A percentile compares a stretch with the other conserved stretches of the same genome.
Evolutionary conservation across 2,329 filamentous ascomycete species (phyloP).

Genomic region (Ceratocystiopsis brevicomis): DNA sequence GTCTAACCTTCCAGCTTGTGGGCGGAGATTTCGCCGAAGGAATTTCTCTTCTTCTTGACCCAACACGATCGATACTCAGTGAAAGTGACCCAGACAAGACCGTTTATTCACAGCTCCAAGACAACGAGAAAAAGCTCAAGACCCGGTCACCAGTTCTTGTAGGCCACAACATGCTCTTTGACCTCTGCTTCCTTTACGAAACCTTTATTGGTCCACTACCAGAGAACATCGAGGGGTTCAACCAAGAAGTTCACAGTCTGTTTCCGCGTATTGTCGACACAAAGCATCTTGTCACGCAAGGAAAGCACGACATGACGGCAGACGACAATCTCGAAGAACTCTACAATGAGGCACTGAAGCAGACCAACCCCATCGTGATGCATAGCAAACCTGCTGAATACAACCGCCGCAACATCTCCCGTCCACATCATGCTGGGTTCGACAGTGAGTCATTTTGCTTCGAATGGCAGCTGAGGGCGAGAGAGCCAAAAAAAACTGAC

Average conservation of each 20-base stretch:
- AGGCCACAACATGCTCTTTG: conserved; percentile 46
- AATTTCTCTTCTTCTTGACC: background rate
- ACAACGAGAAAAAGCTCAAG: conserved; percentile 14
- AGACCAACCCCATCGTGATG: conserved; percentile 1
- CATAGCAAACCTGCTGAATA: background rate
- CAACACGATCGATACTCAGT: no score
- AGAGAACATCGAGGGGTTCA: conserved; percentile 32
- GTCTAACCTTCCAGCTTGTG: conserved; percentile 9
- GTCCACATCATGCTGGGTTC: conserved; percentile 37
- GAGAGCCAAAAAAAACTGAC: no score
- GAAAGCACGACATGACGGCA: conserved; percentile 57
- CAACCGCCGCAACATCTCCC: conserved; percentile 3
- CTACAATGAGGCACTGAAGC: background rate
- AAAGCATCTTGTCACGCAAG: conserved; percentile 53
- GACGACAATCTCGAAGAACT: conserved; percentile 8
- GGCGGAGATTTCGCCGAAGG: conserved; percentile 13
- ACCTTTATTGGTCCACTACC: conserved; percentile 42
- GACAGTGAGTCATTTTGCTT: conserved; percentile 25
- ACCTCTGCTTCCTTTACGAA: conserved; percentile 44
- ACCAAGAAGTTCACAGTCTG: conserved; percentile 25
- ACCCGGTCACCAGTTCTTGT: conserved; percentile 25
- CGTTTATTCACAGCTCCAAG: no score
- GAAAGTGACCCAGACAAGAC: no score
- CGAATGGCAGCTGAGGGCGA: no score
- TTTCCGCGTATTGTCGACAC: conserved; percentile 38